Evolutionary conservation across 768 basidiomycete species (phyloP), one percentile per base, ranked within the genome.

Genomic region (Mycena sanguinolenta): DNA sequence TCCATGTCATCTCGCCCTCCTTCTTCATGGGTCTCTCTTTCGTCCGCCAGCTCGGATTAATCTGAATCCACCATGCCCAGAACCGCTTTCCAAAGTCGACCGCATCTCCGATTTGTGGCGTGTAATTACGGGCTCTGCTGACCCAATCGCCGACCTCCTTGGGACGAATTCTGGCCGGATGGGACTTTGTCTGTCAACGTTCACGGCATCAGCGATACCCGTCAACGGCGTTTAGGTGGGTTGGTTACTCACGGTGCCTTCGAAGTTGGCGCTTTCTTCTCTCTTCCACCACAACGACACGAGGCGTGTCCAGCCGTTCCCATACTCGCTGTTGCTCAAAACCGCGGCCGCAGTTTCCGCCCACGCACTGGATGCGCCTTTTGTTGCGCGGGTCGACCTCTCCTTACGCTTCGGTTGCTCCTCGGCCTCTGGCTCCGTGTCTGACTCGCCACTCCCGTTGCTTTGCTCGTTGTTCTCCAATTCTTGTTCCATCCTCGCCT

Each of bases 121-220:
- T 34, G 30, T 17, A 17, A 4, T n/a, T 44, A 5, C 55, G 44
- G 0, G 64, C 55, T 0, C 46, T 27, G 9, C 9, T 9, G 4
- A 65, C 64, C 64, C 64, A 65, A 5, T 65, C 30, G 2, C 44
- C 42, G 8, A 65, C 44, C 17, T 23, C 28, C 8, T 38, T 50
- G 54, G 64, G 64, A 4, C 55, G 44, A 27, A 46, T 50, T 10
- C 27, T 46, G 3, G 42, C n/a, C 17, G 44, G 17, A 8, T 58
- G 64, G 38, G 12, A 14, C 34, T 42, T 42, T 0, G 32, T 49
- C 64, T 58, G 63, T n/a, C n/a, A 4, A 19, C 54, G 19, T n/a
- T n/a, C 21, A 42, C 14, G 28, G 52, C 27, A 64, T 38, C 39
- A 55, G 21, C 4, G 19, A n/a, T 39, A 4, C 7, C 19, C 9